phyloP scores from a whole-genome alignment of 768 basidiomycete genomes.

The Calocybe gangraenosa region DNA sequence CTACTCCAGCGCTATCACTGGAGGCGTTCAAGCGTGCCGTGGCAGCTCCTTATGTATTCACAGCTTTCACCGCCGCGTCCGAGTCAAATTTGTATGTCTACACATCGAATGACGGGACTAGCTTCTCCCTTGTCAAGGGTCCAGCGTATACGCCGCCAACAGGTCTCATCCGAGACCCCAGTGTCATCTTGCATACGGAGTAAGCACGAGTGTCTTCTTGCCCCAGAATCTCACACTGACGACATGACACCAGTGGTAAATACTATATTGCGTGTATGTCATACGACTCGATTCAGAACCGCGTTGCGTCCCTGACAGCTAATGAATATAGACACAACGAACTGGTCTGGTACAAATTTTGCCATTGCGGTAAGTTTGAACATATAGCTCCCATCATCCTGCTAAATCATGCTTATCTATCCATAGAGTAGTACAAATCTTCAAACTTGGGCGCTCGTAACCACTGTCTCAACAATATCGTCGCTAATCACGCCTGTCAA shows the following conservation, averaged over 20 bases:
- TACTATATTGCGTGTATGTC: constrained; percentile 30
- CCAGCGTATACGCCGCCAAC: constrained; percentile 30
- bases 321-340: constrained; percentile 23
- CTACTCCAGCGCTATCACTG: constrained; percentile 22
- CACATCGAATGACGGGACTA: constrained; percentile 28
- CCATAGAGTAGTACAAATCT: constrained; percentile 27
- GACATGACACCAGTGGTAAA: constrained; percentile 20
- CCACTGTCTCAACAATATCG: constrained; percentile 25
- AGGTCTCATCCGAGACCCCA: constrained; percentile 32
- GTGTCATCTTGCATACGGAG: constrained; percentile 31
- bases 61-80: constrained; percentile 29
- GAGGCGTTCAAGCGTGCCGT: constrained; percentile 27
- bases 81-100: constrained; percentile 31
- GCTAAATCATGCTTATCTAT: no score
- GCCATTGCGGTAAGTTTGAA: constrained; percentile 26
- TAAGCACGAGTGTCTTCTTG: constrained; percentile 13
- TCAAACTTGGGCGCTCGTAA: constrained; percentile 23
- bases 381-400: no score
- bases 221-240: neutral
- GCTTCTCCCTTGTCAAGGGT: constrained; percentile 26
- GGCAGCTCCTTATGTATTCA: constrained; percentile 28
- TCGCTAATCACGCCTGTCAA: constrained; percentile 26
- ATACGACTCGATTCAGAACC: neutral
- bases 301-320: neutral
- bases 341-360: constrained; percentile 31